Conservation (phyloP, 2,329 filamentous ascomycete species). For the Neofusicoccum laricinum region DNA sequence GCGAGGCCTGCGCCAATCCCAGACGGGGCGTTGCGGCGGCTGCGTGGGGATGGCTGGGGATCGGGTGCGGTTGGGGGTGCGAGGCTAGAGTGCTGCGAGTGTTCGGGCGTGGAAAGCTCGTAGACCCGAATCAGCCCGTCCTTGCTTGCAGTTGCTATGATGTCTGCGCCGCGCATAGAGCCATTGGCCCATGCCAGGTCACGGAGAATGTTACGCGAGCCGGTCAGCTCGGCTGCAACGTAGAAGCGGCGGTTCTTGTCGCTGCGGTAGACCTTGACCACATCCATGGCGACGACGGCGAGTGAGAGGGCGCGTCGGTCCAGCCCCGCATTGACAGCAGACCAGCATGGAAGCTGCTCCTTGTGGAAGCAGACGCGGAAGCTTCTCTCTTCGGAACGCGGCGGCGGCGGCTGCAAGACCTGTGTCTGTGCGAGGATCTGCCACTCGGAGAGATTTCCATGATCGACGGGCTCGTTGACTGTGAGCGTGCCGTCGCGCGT, state of each 20-base stretch:
- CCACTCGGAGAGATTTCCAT: constrained; percentile 78
- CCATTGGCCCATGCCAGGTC: constrained; percentile 92
- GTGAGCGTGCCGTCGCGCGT: constrained; percentile 77
- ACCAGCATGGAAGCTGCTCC: constrained; percentile 76
- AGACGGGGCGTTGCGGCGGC: constrained; percentile 39
- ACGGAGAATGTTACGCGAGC: constrained; percentile 67
- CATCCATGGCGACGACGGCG: constrained; percentile 81
- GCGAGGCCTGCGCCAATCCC: constrained; percentile 55
- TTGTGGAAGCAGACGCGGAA: constrained; percentile 88
- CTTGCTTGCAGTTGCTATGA: constrained; percentile 87
- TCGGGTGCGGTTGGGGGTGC: constrained; percentile 12
- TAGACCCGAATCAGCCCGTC: constrained; percentile 91
- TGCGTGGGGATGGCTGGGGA: not conserved
- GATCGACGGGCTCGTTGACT: constrained; percentile 80
- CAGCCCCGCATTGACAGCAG: constrained; percentile 75
- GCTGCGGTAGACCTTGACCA: constrained; percentile 80
- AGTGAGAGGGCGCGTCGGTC: constrained; percentile 74
- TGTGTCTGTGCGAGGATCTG: constrained; percentile 71
- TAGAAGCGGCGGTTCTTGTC: constrained; percentile 76
- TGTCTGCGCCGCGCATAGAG: constrained; percentile 84
- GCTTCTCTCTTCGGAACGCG: constrained; percentile 78
- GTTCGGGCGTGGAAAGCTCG: constrained; percentile 62
- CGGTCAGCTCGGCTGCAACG: constrained; percentile 70
- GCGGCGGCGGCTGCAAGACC: constrained; percentile 63
- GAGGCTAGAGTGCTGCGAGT: constrained; percentile 41